phyloP scores from a whole-genome alignment of 2,329 filamentous ascomycete species.

The Coleophoma crateriformis region DNA sequence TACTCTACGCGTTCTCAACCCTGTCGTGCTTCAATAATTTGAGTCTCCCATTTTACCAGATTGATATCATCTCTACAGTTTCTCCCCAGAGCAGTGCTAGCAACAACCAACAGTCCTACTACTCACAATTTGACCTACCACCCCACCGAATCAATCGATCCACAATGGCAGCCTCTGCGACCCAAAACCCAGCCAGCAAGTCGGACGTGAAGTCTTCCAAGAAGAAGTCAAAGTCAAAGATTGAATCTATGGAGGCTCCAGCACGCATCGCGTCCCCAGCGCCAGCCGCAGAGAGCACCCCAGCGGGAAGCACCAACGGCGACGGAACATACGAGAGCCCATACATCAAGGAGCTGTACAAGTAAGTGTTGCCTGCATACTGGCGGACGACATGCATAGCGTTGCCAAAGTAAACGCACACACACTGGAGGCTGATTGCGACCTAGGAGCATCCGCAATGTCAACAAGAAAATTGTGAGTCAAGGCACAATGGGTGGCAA shows the following conservation, averaged over 20 bases:
- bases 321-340: constrained; percentile 65
- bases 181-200: constrained; percentile 57
- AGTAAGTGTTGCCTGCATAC: constrained; percentile 51
- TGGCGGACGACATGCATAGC: no score
- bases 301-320: constrained; percentile 25
- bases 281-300: constrained; percentile 42
- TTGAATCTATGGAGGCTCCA: constrained; percentile 49
- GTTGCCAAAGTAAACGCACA: constrained; percentile 3
- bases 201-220: constrained; percentile 60
- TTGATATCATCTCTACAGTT: background rate
- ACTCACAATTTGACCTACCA: constrained; percentile 28
- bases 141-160: background rate
- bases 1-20: background rate
- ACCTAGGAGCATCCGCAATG: constrained; percentile 77
- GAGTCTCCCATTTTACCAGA: background rate
- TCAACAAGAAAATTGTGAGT: constrained; percentile 90
- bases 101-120: constrained; percentile 30
- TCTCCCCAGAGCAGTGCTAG: background rate
- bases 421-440: constrained; percentile 5
- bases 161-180: constrained; percentile 58
- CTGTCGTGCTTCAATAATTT: background rate
- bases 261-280: constrained; percentile 38
- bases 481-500: background rate
- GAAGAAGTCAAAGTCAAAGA: constrained; percentile 61
- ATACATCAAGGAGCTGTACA: constrained; percentile 84